Percentiles rank a stretch among this genome's conserved stretches.
These are phyloP conservation scores for Pezizomycotina sp. DNA, from an alignment of 2,329 filamentous ascomycete species.

Conservation along the genomic window DNA sequence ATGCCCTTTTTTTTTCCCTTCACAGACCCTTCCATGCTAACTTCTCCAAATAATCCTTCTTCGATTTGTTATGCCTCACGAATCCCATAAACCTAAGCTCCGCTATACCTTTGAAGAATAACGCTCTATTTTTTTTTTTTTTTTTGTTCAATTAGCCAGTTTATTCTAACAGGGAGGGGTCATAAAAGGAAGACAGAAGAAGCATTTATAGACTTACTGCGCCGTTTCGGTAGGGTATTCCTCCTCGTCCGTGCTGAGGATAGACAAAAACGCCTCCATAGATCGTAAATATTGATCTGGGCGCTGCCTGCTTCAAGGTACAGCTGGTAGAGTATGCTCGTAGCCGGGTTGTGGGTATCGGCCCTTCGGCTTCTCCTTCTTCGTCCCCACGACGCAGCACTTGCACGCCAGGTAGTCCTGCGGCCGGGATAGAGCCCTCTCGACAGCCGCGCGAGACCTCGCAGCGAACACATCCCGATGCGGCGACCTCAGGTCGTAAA, in stretches of 20 bases:
- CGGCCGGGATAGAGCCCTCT: slow-evolving; percentile 53
- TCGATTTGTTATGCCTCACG: slow-evolving; percentile 77
- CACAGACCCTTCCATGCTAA: slow-evolving; percentile 60
- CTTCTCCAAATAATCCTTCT: slow-evolving; percentile 82
- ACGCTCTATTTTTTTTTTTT: slow-evolving; percentile 33
- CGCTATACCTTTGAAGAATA: slow-evolving; percentile 72
- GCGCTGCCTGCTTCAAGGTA: slow-evolving; percentile 56
- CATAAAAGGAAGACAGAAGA: slow-evolving; percentile 23
- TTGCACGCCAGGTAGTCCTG: slow-evolving; percentile 62
- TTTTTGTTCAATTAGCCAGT: too few species aligned
- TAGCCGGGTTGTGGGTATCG: slow-evolving; percentile 47
- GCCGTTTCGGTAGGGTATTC: slow-evolving; percentile 32
- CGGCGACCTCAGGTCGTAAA: slow-evolving; percentile 56
- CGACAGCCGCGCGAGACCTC: slow-evolving; percentile 50
- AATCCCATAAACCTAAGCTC: slow-evolving; percentile 76
- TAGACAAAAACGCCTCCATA: slow-evolving; percentile 62
- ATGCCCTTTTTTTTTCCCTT: too few species aligned
- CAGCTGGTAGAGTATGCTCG: slow-evolving; percentile 59
- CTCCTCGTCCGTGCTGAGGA: slow-evolving; percentile 37
- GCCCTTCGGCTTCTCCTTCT: slow-evolving; percentile 28
- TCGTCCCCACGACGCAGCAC: slow-evolving; percentile 43
- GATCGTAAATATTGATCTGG: slow-evolving; percentile 61
- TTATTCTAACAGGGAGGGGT: too few species aligned
- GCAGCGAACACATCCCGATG: slow-evolving; percentile 54
- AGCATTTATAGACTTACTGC: slow-evolving; percentile 24